Evolutionary conservation across 23 red algal species (phyloP).

Genomic region (Gracilaria caudata): DNA sequence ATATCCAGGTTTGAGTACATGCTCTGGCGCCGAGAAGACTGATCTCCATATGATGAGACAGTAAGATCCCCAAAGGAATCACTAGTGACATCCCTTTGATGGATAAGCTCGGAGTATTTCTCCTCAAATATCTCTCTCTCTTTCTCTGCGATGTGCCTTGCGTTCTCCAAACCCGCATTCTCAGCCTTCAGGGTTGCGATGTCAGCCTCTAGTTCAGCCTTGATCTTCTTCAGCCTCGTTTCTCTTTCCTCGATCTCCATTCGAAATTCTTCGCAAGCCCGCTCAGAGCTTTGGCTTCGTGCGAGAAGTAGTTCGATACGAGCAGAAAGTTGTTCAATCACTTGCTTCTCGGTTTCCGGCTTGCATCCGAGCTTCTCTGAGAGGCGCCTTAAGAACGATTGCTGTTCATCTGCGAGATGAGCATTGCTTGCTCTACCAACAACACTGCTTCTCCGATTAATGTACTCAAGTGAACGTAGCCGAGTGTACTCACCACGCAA

Average conservation of each 20-base stretch:
- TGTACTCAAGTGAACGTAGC: constrained; percentile 4
- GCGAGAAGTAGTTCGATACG: constrained; percentile 48
- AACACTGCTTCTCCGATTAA: constrained; percentile 20
- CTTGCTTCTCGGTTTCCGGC: constrained; percentile 21
- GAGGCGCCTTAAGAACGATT: constrained; percentile 52
- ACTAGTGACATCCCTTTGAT: constrained; percentile 20
- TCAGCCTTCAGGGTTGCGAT: constrained; percentile 68
- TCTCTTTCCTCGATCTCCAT: constrained; percentile 49
- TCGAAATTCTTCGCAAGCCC: constrained; percentile 22
- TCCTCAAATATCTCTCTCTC: constrained; percentile 35
- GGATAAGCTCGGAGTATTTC: constrained; percentile 27
- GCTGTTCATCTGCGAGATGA: constrained; percentile 26
- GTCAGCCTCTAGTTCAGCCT: constrained; percentile 56
- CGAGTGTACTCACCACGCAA: constrained; percentile 23
- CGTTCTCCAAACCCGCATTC: constrained; percentile 30
- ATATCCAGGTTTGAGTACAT: constrained; percentile 34
- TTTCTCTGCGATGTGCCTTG: constrained; percentile 33
- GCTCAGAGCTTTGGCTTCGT: constrained; percentile 29
- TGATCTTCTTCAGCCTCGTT: constrained; percentile 15
- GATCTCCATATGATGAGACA: constrained; percentile 33
- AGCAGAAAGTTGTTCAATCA: constrained; percentile 34
- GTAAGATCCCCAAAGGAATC: constrained; percentile 65
- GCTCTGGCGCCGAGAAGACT: constrained; percentile 33
- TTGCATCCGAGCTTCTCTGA: constrained; percentile 51
- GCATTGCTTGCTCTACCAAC: not conserved